Conservation (phyloP, 768 basidiomycete species). For the Termitomyces eurrhizus region DNA sequence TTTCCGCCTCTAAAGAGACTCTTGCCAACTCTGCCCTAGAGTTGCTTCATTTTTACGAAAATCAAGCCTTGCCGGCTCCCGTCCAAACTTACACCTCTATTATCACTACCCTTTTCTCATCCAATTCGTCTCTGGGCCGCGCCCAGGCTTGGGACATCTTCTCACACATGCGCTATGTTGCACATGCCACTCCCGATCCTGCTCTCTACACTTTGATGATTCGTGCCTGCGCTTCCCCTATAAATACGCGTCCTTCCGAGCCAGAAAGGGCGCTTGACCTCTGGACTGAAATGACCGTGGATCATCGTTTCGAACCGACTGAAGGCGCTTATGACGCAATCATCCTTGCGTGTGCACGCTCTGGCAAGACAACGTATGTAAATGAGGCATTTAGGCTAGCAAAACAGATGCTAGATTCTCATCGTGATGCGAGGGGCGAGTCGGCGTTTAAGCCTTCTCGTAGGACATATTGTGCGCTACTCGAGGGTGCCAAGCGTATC, state of each 20-base stretch:
- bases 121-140: conserved; percentile 45
- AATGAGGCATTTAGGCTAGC: conserved; percentile 82
- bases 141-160: conserved; percentile 94
- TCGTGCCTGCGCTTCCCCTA: conserved; percentile 67
- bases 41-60: conserved; percentile 72
- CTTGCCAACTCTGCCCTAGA: conserved; percentile 63
- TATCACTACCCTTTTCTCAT: conserved; percentile 55
- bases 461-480: conserved; percentile 74
- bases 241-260: conserved; percentile 50
- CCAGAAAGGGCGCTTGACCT: conserved; percentile 92
- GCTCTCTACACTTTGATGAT: conserved; percentile 85
- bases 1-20: conserved; percentile 37
- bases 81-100: conserved; percentile 71
- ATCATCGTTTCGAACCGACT: conserved; percentile 60
- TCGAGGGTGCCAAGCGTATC: conserved; percentile 84
- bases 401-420: conserved; percentile 79
- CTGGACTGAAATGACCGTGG: conserved; percentile 88
- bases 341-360: conserved; percentile 75
- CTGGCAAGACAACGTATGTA: conserved; percentile 59
- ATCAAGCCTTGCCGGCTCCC: conserved; percentile 55
- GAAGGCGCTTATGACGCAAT: conserved; percentile 73
- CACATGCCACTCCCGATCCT: conserved; percentile 76
- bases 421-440: conserved; percentile 61
- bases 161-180: conserved; percentile 93
- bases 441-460: conserved; percentile 56